A percentile compares a stretch with the other conserved stretches of the same genome.
phyloP scores from a whole-genome alignment of 352 stramenopile species.

The Plasmopara muralis region DNA sequence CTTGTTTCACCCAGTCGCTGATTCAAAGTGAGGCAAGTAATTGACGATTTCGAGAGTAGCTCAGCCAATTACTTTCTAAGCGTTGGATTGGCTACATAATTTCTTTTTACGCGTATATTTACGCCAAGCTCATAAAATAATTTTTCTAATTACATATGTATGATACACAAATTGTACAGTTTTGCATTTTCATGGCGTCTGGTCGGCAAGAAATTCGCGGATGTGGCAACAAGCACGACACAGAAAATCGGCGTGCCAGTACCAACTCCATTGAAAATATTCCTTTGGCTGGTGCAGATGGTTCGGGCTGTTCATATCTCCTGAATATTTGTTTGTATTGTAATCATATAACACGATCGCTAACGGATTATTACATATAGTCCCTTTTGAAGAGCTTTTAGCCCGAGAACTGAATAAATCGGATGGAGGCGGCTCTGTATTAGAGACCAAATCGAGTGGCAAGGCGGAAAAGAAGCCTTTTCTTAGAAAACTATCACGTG shows the following conservation, averaged over 20 bases:
- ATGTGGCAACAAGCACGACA: slow-evolving; percentile 19
- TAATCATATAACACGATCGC: too few species aligned
- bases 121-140: background rate
- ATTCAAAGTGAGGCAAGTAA: too few species aligned
- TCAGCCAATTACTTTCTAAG: background rate
- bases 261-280: slow-evolving; percentile 15
- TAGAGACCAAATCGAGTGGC: background rate
- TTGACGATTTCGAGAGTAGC: background rate
- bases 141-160: too few species aligned
- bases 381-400: slow-evolving; percentile 65
- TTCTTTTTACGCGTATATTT: slow-evolving; percentile 3
- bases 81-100: background rate
- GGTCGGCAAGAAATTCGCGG: slow-evolving; percentile 5
- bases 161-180: too few species aligned
- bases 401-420: slow-evolving; percentile 53
- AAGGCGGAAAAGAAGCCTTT: slow-evolving; percentile 45
- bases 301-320: slow-evolving; percentile 5
- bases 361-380: slow-evolving; percentile 13
- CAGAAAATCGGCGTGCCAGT: slow-evolving; percentile 10
- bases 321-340: too few species aligned
- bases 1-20: too few species aligned
- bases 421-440: slow-evolving; percentile 5
- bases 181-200: slow-evolving; percentile 8
- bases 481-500: slow-evolving; percentile 65
- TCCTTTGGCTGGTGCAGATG: slow-evolving; percentile 14